These are phyloP conservation scores for Cyclanthera cordifolia DNA, from an alignment of 306 rosid species.

Conservation along the genomic window DNA sequence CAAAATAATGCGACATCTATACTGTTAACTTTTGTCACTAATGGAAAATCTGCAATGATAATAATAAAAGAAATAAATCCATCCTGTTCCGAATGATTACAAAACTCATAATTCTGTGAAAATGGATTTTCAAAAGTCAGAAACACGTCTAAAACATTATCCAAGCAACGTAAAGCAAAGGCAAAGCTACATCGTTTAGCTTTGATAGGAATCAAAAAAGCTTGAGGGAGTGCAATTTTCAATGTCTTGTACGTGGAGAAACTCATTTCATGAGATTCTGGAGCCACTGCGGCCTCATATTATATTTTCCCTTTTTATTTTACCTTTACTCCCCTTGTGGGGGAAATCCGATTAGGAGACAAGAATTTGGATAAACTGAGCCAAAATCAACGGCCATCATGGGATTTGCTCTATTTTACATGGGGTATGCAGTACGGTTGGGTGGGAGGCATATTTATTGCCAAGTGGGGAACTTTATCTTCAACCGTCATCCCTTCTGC, in stretches of 20 bases:
- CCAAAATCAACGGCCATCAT: conserved; percentile 12
- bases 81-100: neutral
- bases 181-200: neutral
- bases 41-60: too few species aligned
- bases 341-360: neutral
- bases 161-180: neutral
- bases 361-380: conserved; percentile 8
- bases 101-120: too few species aligned
- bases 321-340: neutral
- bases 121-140: neutral
- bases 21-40: too few species aligned
- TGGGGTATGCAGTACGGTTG: conserved; percentile 2
- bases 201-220: neutral
- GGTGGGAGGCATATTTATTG: conserved; percentile 14
- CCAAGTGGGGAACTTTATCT: conserved; percentile 11
- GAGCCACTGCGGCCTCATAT: neutral
- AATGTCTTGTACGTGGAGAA: neutral
- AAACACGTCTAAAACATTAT: neutral
- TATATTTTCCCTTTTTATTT: neutral
- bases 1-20: too few species aligned
- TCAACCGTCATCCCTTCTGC: conserved; percentile 5
- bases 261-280: neutral
- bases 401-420: conserved; percentile 4
- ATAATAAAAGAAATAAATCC: too few species aligned
- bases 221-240: neutral